Conservation (phyloP, 2,329 filamentous ascomycete genomes). For the Gyromitra esculenta region DNA sequence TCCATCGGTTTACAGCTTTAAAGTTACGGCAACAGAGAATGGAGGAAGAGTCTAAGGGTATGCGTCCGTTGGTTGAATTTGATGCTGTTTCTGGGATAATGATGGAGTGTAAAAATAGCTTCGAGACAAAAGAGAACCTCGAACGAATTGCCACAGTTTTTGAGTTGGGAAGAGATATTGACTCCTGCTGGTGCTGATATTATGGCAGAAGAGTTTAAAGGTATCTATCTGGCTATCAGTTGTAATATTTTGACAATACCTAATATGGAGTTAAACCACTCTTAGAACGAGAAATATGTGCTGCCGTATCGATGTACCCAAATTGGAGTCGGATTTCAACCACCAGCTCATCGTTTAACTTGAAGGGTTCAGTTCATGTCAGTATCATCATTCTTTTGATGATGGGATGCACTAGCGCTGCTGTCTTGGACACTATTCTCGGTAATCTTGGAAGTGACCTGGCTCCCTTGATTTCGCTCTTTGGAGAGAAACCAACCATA, state of each 20-base stretch:
- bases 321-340: too few species aligned
- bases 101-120: neutral
- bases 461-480: conserved; percentile 40
- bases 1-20: neutral
- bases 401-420: neutral
- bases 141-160: neutral
- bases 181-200: neutral
- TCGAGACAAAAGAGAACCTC: neutral
- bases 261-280: neutral
- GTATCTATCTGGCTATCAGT: neutral
- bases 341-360: neutral
- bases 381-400: neutral
- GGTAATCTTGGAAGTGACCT: conserved; percentile 55
- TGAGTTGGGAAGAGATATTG: neutral
- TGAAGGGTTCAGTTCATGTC: neutral
- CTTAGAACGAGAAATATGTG: neutral
- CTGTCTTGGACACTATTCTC: conserved; percentile 18
- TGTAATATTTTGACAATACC: neutral
- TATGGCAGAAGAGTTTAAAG: neutral
- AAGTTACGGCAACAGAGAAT: neutral
- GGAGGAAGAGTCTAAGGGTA: neutral
- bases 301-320: neutral
- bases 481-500: conserved; percentile 20
- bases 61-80: neutral
- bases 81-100: neutral